These are phyloP conservation scores for Obelidium mucronatum DNA, from an alignment of 192 early-diverging fungal species.

Conservation along the genomic window DNA sequence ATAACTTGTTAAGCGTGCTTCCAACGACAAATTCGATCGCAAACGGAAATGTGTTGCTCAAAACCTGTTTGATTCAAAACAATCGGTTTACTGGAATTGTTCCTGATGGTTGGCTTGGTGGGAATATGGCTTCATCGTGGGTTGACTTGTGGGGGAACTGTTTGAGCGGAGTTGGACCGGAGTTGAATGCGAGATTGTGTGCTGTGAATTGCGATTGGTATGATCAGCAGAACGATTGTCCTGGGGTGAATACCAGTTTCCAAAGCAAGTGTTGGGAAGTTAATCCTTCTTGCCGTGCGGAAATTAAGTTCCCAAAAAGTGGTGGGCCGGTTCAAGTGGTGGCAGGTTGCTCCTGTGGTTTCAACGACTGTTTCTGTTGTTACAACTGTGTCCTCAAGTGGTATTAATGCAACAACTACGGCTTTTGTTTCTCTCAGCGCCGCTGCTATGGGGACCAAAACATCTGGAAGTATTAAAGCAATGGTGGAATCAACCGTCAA, in stretches of 20 bases:
- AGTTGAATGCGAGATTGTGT: slow-evolving; percentile 5
- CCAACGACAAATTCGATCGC: neutral
- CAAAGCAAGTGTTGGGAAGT: slow-evolving; percentile 2
- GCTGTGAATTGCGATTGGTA: slow-evolving; percentile 18
- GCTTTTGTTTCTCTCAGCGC: neutral
- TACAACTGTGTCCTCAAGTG: neutral
- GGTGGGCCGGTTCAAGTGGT: neutral
- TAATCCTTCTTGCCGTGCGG: neutral
- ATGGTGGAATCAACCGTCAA: no score
- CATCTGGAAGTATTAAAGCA: no score
- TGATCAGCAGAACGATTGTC: slow-evolving; percentile 2
- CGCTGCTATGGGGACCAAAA: neutral
- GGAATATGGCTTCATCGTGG: neutral
- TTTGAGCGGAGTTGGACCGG: neutral
- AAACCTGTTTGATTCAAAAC: slow-evolving; percentile 22
- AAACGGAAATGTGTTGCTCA: neutral
- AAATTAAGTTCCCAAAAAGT: neutral
- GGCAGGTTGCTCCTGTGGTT: neutral
- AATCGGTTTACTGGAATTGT: slow-evolving; percentile 9
- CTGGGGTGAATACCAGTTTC: neutral
- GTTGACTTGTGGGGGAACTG: slow-evolving; percentile 23
- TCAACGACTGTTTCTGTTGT: neutral
- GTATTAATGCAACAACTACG: neutral
- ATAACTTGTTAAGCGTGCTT: neutral
- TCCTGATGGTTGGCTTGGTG: neutral